phyloP scores from a whole-genome alignment of 257 asterid genomes.

The Fraxinus americana region DNA sequence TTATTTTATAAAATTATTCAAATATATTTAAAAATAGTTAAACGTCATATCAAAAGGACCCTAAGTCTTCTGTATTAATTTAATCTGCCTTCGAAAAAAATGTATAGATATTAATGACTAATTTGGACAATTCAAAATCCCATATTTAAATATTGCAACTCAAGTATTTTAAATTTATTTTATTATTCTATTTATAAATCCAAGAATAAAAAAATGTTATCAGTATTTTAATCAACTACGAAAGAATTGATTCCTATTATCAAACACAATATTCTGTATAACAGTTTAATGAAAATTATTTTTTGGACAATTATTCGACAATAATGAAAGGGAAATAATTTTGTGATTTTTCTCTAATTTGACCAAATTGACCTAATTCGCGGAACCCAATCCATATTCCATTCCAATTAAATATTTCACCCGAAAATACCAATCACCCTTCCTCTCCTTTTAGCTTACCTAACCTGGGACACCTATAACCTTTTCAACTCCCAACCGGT shows the following conservation, averaged over 20 bases:
- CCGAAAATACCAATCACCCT: constrained; percentile 19
- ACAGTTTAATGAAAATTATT: neutral
- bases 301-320: neutral
- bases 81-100: too few species aligned
- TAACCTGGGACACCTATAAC: neutral
- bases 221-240: too few species aligned
- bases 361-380: constrained; percentile 41
- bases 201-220: neutral
- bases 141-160: too few species aligned
- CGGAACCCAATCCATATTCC: constrained; percentile 37
- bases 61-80: too few species aligned
- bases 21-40: too few species aligned
- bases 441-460: neutral
- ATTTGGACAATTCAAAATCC: too few species aligned
- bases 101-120: too few species aligned
- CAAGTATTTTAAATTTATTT: too few species aligned
- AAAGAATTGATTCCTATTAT: constrained; percentile 15
- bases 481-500: constrained; percentile 25
- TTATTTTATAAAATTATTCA: too few species aligned
- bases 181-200: neutral
- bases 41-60: too few species aligned
- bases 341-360: constrained; percentile 32
- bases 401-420: constrained; percentile 30
- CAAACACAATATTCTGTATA: neutral
- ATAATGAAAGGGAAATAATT: neutral